phyloP scores from a whole-genome alignment of 2,329 filamentous ascomycete species.

The Ophiostoma perfectum region DNA sequence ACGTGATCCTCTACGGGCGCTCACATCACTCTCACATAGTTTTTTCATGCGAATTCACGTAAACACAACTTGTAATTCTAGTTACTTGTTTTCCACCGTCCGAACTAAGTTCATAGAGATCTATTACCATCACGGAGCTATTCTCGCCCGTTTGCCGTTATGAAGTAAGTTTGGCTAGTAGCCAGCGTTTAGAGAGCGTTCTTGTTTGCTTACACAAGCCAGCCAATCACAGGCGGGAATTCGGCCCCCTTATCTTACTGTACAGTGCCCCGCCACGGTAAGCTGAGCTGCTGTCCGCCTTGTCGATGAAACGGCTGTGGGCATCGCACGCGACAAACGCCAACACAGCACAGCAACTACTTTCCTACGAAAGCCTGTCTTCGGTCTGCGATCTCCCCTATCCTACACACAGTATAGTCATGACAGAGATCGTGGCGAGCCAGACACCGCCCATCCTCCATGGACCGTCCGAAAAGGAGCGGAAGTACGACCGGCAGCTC shows the following conservation, averaged over 20 bases:
- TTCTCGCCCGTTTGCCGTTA: too few relatives aligned
- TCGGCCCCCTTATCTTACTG: neutral
- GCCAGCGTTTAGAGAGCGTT: neutral
- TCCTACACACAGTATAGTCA: slow-evolving; percentile 27
- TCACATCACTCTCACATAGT: neutral
- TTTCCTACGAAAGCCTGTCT: neutral
- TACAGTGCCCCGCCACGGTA: slow-evolving; percentile 5
- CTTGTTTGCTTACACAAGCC: slow-evolving; percentile 13
- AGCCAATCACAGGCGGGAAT: neutral
- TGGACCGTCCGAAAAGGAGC: slow-evolving; percentile 56
- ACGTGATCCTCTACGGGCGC: neutral
- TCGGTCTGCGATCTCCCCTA: neutral
- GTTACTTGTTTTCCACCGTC: neutral
- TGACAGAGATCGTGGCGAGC: slow-evolving; percentile 43
- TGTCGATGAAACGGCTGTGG: neutral
- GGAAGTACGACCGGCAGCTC: slow-evolving; percentile 91
- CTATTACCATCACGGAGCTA: too few relatives aligned
- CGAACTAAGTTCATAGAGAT: too few relatives aligned
- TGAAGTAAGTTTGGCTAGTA: too few relatives aligned
- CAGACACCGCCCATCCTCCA: slow-evolving; percentile 47
- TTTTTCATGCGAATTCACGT: neutral
- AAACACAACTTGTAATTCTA: neutral
- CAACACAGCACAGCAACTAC: neutral
- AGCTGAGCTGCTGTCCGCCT: slow-evolving; percentile 5
- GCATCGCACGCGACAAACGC: neutral